Base-by-base conservation (phyloP, 768 basidiomycete species). In the Termitomyces sp. region DNA sequence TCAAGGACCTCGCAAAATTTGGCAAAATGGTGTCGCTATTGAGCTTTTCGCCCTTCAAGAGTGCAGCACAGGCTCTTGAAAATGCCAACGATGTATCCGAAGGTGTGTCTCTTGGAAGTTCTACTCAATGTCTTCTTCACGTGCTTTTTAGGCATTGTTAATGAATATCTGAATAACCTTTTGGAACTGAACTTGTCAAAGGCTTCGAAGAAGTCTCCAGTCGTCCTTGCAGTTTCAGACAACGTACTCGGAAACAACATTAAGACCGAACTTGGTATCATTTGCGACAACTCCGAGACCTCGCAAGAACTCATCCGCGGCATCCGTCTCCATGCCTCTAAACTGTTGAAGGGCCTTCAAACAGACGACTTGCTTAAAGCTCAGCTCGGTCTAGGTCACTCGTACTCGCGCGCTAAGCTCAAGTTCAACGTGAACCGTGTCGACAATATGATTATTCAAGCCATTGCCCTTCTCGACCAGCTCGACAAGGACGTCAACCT, bases 401-500 rank as follows among this genome's bases (percentile, higher is more conserved):
- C 94, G 4, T 98, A 96, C 77, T 97, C 94, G 24, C 88, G 96
- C 62, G 90, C 95, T 41, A 98, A 98, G 72, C 88, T 98, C 61
- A 98, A 98, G 76, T 98, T 94, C 83, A 95, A 94, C 73, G 92
- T 94, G 55, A 95, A 95, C 79, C 82, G 92, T 53, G 84, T 92
- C 56, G 94, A 97, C 76, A 97, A 98, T 81, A 98, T 98, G 96
- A 98, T 98, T 75, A 98, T 98, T 65, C 96, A 98, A 75, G 96
- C 96, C 59, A 98, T 98, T 70, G 92, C 95, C 5, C 87, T 98
- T 57, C 90, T 97, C 66, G 96, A 98, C 76, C 95, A 98, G 68
- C 88, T 98, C 67, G 96, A 98, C 83, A 98, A 98, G 80, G 96
- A 98, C 72, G 94, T 98, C 73, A 98, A 98, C 78, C 85, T 95